These are phyloP conservation scores for Astrocystis sublimbata DNA, from an alignment of 495 filamentous ascomycete species.

Conservation along the genomic window DNA sequence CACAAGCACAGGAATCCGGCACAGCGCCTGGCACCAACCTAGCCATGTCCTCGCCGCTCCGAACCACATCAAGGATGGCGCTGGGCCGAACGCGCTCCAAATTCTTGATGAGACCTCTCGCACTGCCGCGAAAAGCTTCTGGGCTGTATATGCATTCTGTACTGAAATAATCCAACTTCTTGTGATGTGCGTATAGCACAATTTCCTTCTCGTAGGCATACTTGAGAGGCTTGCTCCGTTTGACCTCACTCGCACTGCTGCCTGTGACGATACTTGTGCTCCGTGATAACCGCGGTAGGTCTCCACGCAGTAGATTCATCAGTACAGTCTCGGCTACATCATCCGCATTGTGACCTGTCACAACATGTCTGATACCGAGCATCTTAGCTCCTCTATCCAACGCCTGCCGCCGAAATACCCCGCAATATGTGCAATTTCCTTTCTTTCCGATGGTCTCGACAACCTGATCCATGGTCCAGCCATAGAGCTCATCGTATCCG, in stretches of 20 bases:
- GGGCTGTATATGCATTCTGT: constrained; percentile 99
- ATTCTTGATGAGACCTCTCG: constrained; percentile 89
- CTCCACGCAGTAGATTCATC: constrained; percentile 93
- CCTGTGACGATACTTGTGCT: constrained; percentile 92
- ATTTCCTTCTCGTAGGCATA: constrained; percentile 99
- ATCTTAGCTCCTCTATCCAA: constrained; percentile 88
- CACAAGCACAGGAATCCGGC: constrained; percentile 39
- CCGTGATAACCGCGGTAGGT: constrained; percentile 81
- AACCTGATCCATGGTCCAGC: constrained; percentile 99
- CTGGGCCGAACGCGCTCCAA: constrained; percentile 90
- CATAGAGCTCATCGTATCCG: constrained; percentile 91
- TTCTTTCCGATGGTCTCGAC: constrained; percentile 95
- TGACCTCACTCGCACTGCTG: constrained; percentile 71
- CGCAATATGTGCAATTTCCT: constrained; percentile 98
- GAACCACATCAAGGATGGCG: constrained; percentile 90
- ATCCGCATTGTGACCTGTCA: constrained; percentile 97
- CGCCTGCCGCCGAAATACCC: constrained; percentile 92
- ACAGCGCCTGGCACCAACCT: constrained; percentile 68
- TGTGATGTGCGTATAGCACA: constrained; percentile 94
- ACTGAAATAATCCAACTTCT: constrained; percentile 94
- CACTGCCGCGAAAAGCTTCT: constrained; percentile 94
- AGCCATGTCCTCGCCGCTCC: constrained; percentile 95
- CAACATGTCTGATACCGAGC: constrained; percentile 88
- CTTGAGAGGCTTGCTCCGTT: constrained; percentile 93
- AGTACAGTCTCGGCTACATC: constrained; percentile 98